Evolutionary conservation across 805 yeast genomes (phyloP).

Genomic region (Candida maesae): DNA sequence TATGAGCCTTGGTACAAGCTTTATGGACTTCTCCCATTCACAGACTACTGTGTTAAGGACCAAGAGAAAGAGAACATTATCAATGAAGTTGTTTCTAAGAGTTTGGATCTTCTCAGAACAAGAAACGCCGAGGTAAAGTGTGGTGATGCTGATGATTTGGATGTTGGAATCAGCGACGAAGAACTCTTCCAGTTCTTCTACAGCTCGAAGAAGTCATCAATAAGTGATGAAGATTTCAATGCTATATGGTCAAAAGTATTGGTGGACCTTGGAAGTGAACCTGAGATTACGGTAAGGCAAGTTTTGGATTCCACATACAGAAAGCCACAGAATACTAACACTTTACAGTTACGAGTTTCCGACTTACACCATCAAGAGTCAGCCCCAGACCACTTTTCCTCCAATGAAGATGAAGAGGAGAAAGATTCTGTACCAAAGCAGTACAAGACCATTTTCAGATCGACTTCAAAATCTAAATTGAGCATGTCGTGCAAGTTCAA

Average conservation of each 20-base stretch:
- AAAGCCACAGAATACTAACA: constrained; percentile 23
- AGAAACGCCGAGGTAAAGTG: constrained; percentile 64
- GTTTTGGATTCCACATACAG: constrained; percentile 35
- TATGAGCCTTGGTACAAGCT: constrained; percentile 50
- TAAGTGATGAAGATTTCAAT: constrained; percentile 60
- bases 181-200: constrained; percentile 52
- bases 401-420: constrained; percentile 39
- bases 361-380: constrained; percentile 38
- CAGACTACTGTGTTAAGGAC: constrained; percentile 72
- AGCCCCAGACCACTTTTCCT: constrained; percentile 33
- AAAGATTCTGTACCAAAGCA: constrained; percentile 31
- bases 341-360: constrained; percentile 23
- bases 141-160: constrained; percentile 46
- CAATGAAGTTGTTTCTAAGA: constrained; percentile 59
- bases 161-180: constrained; percentile 46
- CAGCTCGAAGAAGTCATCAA: constrained; percentile 29
- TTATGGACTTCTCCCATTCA: constrained; percentile 54
- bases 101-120: constrained; percentile 60
- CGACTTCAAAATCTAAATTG: constrained; percentile 65
- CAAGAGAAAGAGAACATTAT: constrained; percentile 64
- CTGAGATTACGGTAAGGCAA: constrained; percentile 77
- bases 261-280: constrained; percentile 56
- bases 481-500: constrained; percentile 53
- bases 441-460: constrained; percentile 51
- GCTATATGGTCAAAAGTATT: constrained; percentile 70